Conservation (phyloP, 1,284 basidiomycete species). For the Leccinum griseonigrum region DNA sequence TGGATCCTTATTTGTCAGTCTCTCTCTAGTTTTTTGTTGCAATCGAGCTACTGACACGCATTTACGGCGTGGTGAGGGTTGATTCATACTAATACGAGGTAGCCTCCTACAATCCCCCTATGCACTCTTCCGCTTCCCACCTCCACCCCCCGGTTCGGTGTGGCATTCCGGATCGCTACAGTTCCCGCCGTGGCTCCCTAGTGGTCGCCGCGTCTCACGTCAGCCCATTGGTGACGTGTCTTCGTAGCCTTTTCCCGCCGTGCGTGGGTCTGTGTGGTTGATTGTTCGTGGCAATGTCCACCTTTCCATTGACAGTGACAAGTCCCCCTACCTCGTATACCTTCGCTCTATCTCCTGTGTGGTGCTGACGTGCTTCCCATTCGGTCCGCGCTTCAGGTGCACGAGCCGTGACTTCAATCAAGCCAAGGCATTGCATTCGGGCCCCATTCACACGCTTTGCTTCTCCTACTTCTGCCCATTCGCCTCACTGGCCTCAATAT, state of each 20-base stretch:
- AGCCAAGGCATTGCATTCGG: slow-evolving; percentile 3
- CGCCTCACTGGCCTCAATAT: slow-evolving; percentile 1
- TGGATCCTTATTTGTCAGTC: no score
- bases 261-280: neutral
- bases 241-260: slow-evolving; percentile 2
- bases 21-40: no score
- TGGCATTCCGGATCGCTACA: slow-evolving; percentile 6
- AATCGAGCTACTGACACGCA: no score
- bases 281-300: slow-evolving; percentile 3
- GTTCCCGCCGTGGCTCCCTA: slow-evolving; percentile 22
- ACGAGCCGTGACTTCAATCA: slow-evolving; percentile 12
- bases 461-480: neutral
- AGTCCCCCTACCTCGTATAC: neutral
- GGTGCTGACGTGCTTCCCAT: slow-evolving; percentile 14
- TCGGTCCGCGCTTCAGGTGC: slow-evolving; percentile 14
- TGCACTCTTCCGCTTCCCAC: slow-evolving; percentile 15
- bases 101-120: slow-evolving; percentile 4
- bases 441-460: slow-evolving; percentile 10
- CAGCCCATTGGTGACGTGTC: slow-evolving; percentile 16
- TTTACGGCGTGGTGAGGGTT: no score
- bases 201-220: slow-evolving; percentile 10
- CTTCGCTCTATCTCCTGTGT: slow-evolving; percentile 2
- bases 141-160: slow-evolving; percentile 13
- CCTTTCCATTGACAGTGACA: neutral
- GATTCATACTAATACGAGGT: no score